Base-by-base conservation (phyloP, 2,329 filamentous ascomycete species). In the Madurella mycetomatis region DNA sequence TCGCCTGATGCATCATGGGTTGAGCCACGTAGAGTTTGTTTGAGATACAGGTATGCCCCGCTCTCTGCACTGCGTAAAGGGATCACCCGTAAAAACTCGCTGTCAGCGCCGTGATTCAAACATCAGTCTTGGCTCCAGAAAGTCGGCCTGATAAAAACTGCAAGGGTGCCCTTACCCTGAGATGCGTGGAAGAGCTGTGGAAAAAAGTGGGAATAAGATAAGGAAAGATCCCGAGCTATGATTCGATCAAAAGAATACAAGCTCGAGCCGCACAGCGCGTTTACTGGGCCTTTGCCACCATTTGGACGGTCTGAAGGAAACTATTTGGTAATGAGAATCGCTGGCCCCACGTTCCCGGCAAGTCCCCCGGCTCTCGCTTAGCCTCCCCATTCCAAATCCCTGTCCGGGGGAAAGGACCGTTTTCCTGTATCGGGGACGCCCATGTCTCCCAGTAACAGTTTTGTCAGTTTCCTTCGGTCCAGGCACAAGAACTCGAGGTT, bases 141-240 rank as follows among this genome's bases (percentile, higher is more conserved):
- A 18, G 51, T 55, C 53, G 50, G 55, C 43, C 25, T 18, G 48
- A 53, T 57, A 48, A 58, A 47, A 34, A 40, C 41, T 40, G 19
- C 37, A 43, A 25, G 42, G 49, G 30, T 5, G 16, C 31, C 31
- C 50, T 50, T n/a, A 19, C 52, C 30, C 39, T 40, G 31, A 47
- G 47, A 53, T 51, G 53, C 48, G 41, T 54, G 51, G 58, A 60
- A 60, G 55, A 58, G 55, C 53, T 58, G 18, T 54, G 34, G 53
- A 56, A 57, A 57, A 58, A 32, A 53, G 50, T 37, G 58, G 55
- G 41, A 4, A 41, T 12, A 9, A 58, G 58, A 60, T 60, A 60
- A 60, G 57, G 42, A 54, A 41, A 41, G 44, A 54, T 51, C 37
- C n/a, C 11, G 19, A 12, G 8, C 30, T 41, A 13, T 58, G 52